Base-by-base conservation (phyloP, 805 yeast species). In the Ogataea glucozyma region DNA sequence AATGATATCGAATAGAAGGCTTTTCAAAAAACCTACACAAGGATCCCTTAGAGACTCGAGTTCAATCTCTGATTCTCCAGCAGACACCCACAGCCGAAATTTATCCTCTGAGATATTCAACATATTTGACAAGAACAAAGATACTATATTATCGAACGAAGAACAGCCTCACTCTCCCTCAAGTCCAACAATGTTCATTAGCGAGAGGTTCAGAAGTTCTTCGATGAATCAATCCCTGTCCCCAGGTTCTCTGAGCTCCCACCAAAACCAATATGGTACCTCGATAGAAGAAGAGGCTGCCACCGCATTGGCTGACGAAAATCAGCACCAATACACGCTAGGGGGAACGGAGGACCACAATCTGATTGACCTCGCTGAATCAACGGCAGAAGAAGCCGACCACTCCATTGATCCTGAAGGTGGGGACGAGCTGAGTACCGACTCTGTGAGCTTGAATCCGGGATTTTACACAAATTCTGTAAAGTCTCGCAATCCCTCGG, bases 1-100 rank as follows among this genome's bases (percentile, higher is more conserved):
- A 55, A 82, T 82, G 88, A 82, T 82, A n/a, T 69, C 76, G 31
- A 78, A 70, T 20, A 66, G 86, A 56, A 67, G 85, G 36, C 16
- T 21, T 2, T 16, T 38, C 26, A 32, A 21, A 8, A 45, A 35
- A 17, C 16, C 38, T 21, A 30, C 32, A 23, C 21, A 14, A 22
- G 27, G 16, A 3, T 16, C 27, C 4, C 6, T 22, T 8, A 8
- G 16, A 33, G 26, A 3, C 23, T 12, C 21, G 13, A 19, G 7
- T 20, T 19, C 26, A 22, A 22, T 8, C 26, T 22, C 35, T 19
- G 38, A 17, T 8, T 20, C 18, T 12, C 32, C 26, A 9, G 8
- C 8, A 5, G 17, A 4, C 13, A 7, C 13, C 26, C 39, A 40
- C 19, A 31, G 24, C 4, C 34, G 51, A 32, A 36, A 40, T n/a